Base-by-base conservation (phyloP, 768 basidiomycete genomes). In the Mrakia gelida region DNA sequence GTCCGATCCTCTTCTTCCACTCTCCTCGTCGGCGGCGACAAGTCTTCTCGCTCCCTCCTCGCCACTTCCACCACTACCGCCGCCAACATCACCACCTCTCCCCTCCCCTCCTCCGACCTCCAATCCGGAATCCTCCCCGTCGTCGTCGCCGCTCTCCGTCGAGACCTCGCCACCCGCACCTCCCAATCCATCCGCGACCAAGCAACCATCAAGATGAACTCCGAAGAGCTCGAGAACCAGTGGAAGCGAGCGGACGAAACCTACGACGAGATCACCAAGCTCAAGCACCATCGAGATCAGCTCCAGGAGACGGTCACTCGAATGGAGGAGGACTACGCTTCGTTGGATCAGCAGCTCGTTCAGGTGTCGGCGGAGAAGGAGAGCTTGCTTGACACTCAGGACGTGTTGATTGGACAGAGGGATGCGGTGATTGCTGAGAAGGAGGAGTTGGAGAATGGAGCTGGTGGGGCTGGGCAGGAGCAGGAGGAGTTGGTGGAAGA, bases 231-330 rank as follows among this genome's bases (percentile, higher is more conserved):
- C 45, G 90, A 92, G 81, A 88, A 89, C 15, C 91, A 92, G 83
- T 92, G 91, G 91, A 85, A 86, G 49, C 85, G 89, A 76, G 89
- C 91, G 11, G 90, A 91, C 84, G 85, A 85, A 78, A 83, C 85
- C 21, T 84, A 85, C n/a, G 89, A 90, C 80, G 86, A 80, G 56
- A 80, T 81, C 52, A 62, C 26, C n/a, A 21, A 52, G n/a, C 61
- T 78, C 63, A 74, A 79, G 62, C 30, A 75, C 0, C 77, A 81
- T 32, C 63, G 75, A n/a, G 52, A 75, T 30, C 76, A 78, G 45
- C 75, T 80, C n/a, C 75, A 80, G 56, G 75, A 75, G 67, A 72
- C 74, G 26, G 56, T 67, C 59, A 56, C 85, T 80, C 85, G 88
- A 13, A 82, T 85, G 49, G 82, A 82, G 43, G 82, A 89, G 52